Evolutionary conservation across 768 basidiomycete species (phyloP).

Genomic region (Hygrocybe punicea): DNA sequence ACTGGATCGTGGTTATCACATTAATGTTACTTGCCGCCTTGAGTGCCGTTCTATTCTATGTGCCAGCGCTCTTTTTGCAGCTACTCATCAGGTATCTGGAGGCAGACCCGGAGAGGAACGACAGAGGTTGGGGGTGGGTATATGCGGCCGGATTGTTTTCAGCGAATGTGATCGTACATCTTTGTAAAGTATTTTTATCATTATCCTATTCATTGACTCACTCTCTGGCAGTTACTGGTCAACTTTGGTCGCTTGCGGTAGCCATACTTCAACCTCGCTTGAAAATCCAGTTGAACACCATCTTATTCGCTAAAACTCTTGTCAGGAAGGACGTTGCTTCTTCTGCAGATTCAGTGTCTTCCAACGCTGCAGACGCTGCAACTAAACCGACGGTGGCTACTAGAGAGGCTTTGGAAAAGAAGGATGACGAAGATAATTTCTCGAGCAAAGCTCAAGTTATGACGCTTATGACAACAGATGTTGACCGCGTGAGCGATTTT

Average conservation of each 20-base stretch:
- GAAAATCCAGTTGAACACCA: conserved; percentile 76
- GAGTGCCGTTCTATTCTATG: conserved; percentile 63
- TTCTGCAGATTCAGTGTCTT: conserved; percentile 27
- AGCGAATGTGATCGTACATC: conserved; percentile 31
- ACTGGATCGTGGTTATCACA: conserved; percentile 38
- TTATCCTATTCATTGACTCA: background rate
- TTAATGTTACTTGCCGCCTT: conserved; percentile 52
- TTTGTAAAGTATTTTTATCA: conserved; percentile 29
- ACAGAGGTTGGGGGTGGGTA: conserved; percentile 72
- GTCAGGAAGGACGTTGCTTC: conserved; percentile 82
- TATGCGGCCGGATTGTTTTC: conserved; percentile 41
- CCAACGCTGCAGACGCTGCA: conserved; percentile 13
- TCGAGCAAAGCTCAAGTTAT: conserved; percentile 78
- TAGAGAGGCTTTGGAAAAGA: conserved; percentile 18
- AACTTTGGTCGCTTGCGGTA: conserved; percentile 68
- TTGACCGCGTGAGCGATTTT: conserved; percentile 86
- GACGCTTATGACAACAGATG: conserved; percentile 95
- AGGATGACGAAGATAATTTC: conserved; percentile 55
- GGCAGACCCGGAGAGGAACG: conserved; percentile 50
- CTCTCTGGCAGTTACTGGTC: conserved; percentile 50
- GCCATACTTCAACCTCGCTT: conserved; percentile 69
- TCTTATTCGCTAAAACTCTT: conserved; percentile 81
- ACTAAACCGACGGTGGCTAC: background rate
- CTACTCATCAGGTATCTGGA: conserved; percentile 64
- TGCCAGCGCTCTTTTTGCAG: conserved; percentile 57